Base-by-base conservation (phyloP, 495 filamentous ascomycete species). In the Aspergillus coremiiformis region DNA sequence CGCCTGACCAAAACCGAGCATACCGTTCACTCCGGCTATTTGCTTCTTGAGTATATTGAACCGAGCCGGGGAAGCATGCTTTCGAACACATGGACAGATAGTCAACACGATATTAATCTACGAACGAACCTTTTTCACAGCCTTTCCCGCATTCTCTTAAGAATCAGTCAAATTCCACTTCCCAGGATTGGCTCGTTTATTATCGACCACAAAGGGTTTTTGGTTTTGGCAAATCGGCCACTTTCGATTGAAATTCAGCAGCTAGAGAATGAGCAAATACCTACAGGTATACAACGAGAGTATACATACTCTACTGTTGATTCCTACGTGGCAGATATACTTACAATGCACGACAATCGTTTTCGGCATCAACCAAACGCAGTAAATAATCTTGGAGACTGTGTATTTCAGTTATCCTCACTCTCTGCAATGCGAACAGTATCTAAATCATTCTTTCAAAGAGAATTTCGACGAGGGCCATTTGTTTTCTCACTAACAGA, bases 261-360 rank as follows among this genome's bases (percentile, higher is more conserved):
- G 14, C 30, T 70, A 23, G 69, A 71, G 50, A 72, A 74, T 54
- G 62, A 70, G 30, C 23, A 56, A 10, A 70, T 70, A n/a, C 66
- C 59, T 14, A 58, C 55, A 24, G 59, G 62, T 43, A 70, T 74
- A 22, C 45, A 45, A 14, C 62, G 63, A 27, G 53, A 65, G 22
- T 15, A 53, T 29, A 72, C 64, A 15, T 61, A 72, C 54, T 53
- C 52, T 10, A 62, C 39, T 20, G 59, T 55, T 42, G 62, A 71
- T 42, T 62, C 68, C 10, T 71, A 66, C 57, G 44, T 65, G 14
- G 44, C 49, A 19, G 65, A 69, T 59, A 53, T 69, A 11, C 55
- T 71, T 43, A 47, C 30, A 21, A 27, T 62, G 15, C 58, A 70
- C 56, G 63, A 70, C n/a, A 67, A 54, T 51, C 57, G 56, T 43